These are phyloP conservation scores for Aspergillus fischeri DNA, from an alignment of 2,329 filamentous ascomycete species.

Conservation along the genomic window DNA sequence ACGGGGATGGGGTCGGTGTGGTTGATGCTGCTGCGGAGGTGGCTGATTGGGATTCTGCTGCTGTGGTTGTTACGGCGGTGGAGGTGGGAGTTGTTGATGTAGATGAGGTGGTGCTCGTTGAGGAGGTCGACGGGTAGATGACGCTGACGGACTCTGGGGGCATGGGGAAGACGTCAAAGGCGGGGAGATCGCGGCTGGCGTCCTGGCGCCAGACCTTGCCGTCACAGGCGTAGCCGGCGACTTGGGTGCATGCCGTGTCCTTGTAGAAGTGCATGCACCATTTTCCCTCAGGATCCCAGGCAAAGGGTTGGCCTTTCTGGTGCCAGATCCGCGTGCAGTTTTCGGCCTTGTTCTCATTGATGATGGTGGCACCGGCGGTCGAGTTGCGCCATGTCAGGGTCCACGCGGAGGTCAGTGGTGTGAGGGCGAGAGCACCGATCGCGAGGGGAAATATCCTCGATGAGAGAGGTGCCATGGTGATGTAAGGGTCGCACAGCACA, in stretches of 20 bases:
- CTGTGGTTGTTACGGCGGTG: background rate
- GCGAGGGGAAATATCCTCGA: background rate
- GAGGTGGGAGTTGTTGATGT: background rate
- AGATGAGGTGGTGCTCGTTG: background rate
- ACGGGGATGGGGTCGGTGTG: background rate
- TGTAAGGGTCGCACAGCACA: background rate
- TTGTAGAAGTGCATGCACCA: constrained; percentile 13
- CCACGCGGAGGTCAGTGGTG: constrained; percentile 6
- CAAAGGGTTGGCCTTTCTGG: constrained; percentile 6
- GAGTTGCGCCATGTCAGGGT: constrained; percentile 13
- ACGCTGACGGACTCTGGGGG: constrained; percentile 2
- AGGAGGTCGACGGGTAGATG: background rate
- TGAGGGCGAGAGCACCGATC: background rate
- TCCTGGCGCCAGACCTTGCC: constrained; percentile 5
- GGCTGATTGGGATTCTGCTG: background rate
- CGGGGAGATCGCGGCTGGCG: constrained; percentile 6
- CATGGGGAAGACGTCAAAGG: constrained; percentile 13
- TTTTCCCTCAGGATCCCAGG: constrained; percentile 11
- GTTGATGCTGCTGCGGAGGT: background rate
- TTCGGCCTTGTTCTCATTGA: background rate
- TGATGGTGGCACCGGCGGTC: constrained; percentile 2
- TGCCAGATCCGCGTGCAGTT: constrained; percentile 14
- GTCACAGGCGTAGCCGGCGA: constrained; percentile 8
- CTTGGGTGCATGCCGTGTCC: constrained; percentile 3
- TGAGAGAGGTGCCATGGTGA: constrained; percentile 3